Evolutionary conservation across 1,284 basidiomycete species (phyloP), one percentile per base, ranked within the genome.

Genomic region (Tylopilus orsonianus): DNA sequence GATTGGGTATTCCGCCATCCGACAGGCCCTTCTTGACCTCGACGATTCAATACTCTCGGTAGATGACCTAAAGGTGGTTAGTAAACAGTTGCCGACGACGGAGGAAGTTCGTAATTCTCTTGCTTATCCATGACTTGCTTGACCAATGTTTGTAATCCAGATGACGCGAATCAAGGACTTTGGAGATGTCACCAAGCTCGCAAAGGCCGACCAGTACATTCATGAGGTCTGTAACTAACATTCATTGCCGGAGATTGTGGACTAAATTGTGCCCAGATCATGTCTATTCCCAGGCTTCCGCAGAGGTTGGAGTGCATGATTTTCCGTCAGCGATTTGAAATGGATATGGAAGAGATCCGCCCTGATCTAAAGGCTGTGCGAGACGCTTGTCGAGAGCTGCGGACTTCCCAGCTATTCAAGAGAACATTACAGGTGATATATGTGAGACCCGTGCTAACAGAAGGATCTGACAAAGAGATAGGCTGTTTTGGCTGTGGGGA

Each of bases 171-270:
- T 93, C 35, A 80, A 77, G 50, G 78, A 80, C 37, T 90, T 86
- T 58, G 78, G 74, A 1, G 85, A 91, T 50, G 71, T 85, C 16
- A 74, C 72, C 49, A 85, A 86, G 65, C 74, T 93, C 5, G 81
- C 88, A 4, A 90, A 89, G 59, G 84, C 90, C 16, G 93, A 97
- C 62, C 87, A 87, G 61, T 95, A 89, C 68, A 89, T 94, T 62
- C 73, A 74, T 48, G 80, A 90, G 75, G 89, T 88, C 49, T 53
- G 70, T 59, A 13, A 3, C 2, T 8, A 18, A 27, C 8, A 4
- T 35, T 30, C 22, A 3, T 12, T 8, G 6, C 45, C 38, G 6
- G 18, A 36, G 14, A 37, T 16, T 12, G 30, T 16, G 10, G 10
- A 44, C 34, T 58, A n/a, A 53, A 33, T 18, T 23, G 54, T 24